A percentile compares a stretch with the other conserved stretches of the same genome.
Conservation (phyloP, 202 grass and related monocot species). For the Saccharum hybrid region DNA sequence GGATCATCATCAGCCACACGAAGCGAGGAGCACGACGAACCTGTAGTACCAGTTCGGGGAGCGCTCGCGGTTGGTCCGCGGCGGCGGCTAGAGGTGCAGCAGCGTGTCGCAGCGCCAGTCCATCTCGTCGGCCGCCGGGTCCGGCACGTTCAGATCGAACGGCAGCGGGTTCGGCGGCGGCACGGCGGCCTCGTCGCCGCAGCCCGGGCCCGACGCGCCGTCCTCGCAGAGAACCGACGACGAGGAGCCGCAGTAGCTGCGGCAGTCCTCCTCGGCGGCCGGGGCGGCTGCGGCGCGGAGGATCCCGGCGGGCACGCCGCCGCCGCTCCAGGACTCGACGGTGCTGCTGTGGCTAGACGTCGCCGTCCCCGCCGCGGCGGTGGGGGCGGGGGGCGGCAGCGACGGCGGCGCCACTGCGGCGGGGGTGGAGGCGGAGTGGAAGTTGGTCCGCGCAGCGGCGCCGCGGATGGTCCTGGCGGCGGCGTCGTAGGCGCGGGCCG, state of each 20-base stretch:
- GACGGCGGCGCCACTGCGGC: neutral
- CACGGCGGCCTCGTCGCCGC: constrained; percentile 39
- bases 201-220: constrained; percentile 37
- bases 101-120: constrained; percentile 63
- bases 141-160: constrained; percentile 66
- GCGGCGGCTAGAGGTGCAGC: constrained; percentile 45
- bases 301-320: neutral
- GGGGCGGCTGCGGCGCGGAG: neutral
- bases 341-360: constrained; percentile 67
- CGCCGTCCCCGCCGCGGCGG: constrained; percentile 5
- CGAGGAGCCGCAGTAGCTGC: constrained; percentile 68
- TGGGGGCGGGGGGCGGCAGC: neutral
- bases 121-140: constrained; percentile 49
- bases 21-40: neutral
- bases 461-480: constrained; percentile 58
- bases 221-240: constrained; percentile 57
- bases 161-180: constrained; percentile 34
- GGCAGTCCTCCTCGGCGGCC: constrained; percentile 56
- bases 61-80: neutral
- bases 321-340: constrained; percentile 61
- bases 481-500: constrained; percentile 66
- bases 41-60: neutral
- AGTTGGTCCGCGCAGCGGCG: constrained; percentile 55
- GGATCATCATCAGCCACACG: neutral
- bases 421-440: constrained; percentile 1